phyloP scores from a whole-genome alignment of 352 stramenopile genomes.

The Globisporangium cylindrosporum region DNA sequence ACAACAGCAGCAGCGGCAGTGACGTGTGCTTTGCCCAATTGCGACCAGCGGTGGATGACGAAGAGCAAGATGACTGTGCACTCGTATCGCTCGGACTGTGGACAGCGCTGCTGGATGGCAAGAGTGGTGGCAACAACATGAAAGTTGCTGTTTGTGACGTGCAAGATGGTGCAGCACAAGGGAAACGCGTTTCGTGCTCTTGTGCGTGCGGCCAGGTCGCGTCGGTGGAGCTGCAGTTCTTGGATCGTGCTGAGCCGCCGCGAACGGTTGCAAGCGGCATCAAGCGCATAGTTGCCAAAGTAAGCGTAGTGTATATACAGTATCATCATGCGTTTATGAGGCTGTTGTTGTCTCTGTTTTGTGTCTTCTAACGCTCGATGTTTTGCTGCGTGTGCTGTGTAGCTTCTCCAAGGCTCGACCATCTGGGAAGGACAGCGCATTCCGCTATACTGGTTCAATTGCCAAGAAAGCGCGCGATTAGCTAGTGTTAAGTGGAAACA shows the following conservation, averaged over 20 bases:
- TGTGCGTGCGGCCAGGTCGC: constrained; percentile 29
- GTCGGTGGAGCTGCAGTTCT: constrained; percentile 34
- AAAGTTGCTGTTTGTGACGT: constrained; percentile 2
- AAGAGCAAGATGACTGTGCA: not conserved
- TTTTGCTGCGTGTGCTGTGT: not conserved
- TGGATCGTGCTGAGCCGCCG: constrained; percentile 29
- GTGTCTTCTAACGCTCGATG: not conserved
- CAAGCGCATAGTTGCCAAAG: constrained; percentile 27
- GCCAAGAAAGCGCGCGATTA: constrained; percentile 32
- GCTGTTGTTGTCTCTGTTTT: not conserved
- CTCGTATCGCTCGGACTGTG: constrained; percentile 27
- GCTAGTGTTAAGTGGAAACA: constrained; percentile 22
- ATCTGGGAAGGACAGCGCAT: constrained; percentile 37
- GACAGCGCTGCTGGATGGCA: constrained; percentile 20
- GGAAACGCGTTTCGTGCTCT: constrained; percentile 15
- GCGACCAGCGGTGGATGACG: constrained; percentile 16
- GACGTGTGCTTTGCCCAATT: constrained; percentile 26
- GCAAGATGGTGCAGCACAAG: not conserved
- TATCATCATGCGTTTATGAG: not conserved
- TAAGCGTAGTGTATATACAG: not conserved
- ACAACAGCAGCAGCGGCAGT: not conserved
- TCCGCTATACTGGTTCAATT: constrained; percentile 50
- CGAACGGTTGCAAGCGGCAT: constrained; percentile 36
- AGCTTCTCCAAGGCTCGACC: constrained; percentile 38
- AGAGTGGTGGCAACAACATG: not conserved